These are phyloP conservation scores for Pythium chondricola DNA, from an alignment of 352 stramenopile species.

Conservation along the genomic window DNA sequence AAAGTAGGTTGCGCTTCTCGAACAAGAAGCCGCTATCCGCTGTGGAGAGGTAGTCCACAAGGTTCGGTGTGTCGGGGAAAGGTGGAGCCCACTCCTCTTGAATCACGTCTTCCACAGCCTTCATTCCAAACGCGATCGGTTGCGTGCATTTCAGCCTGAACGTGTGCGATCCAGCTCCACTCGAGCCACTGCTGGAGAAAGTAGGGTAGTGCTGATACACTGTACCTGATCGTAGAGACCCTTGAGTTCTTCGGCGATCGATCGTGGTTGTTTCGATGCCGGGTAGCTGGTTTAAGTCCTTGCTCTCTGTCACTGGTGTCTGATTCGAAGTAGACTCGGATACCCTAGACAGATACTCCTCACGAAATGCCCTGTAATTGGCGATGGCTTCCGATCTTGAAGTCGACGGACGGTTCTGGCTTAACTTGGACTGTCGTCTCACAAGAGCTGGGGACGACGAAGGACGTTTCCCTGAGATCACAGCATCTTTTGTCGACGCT, in stretches of 20 bases:
- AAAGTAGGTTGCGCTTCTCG: conserved; percentile 29
- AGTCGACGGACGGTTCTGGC: too few relatives aligned
- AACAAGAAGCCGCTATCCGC: conserved; percentile 22
- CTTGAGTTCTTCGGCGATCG: not conserved
- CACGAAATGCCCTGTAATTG: too few relatives aligned
- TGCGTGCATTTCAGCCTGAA: conserved; percentile 33
- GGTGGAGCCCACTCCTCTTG: conserved; percentile 30
- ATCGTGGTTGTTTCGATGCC: not conserved
- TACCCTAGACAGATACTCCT: too few relatives aligned
- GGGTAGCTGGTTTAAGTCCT: not conserved
- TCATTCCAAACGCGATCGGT: conserved; percentile 37
- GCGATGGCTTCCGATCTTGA: too few relatives aligned
- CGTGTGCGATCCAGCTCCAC: conserved; percentile 9
- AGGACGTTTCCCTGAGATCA: conserved; percentile 21
- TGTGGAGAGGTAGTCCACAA: conserved; percentile 29
- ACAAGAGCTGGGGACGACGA: conserved; percentile 34
- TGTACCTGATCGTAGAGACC: not conserved
- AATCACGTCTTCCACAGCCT: conserved; percentile 18
- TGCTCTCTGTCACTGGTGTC: too few relatives aligned
- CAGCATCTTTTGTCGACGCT: not conserved
- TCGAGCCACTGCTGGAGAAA: conserved; percentile 11
- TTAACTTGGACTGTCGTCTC: not conserved
- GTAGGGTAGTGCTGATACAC: conserved; percentile 32
- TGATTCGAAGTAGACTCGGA: too few relatives aligned
- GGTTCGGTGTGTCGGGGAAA: conserved; percentile 31